phyloP scores from a whole-genome alignment of 2,329 filamentous ascomycete genomes.

The Aspergillus sp. region DNA sequence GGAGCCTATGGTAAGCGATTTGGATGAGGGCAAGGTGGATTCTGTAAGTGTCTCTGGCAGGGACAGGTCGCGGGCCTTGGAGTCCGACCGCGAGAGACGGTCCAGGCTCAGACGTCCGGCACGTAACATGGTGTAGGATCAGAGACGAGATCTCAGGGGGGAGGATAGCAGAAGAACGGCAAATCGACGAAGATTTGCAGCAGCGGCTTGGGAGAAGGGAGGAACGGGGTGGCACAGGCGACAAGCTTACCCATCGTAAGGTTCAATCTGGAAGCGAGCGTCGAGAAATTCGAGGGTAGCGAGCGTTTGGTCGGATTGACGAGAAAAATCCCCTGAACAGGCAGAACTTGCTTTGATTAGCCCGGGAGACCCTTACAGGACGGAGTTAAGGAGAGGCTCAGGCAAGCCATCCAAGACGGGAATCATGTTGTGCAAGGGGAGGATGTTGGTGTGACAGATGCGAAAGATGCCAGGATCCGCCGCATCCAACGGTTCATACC shows the following conservation, averaged over 20 bases:
- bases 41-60: constrained; percentile 11
- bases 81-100: constrained; percentile 11
- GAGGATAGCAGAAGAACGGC: neutral
- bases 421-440: neutral
- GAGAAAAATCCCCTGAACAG: constrained; percentile 28
- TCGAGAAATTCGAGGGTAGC: constrained; percentile 15
- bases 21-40: constrained; percentile 11
- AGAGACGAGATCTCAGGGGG: constrained; percentile 7
- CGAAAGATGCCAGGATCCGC: neutral
- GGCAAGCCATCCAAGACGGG: neutral
- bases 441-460: too few species aligned
- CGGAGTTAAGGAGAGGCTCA: constrained; percentile 10
- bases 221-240: constrained; percentile 11
- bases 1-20: constrained; percentile 7
- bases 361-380: constrained; percentile 16
- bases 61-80: constrained; percentile 4
- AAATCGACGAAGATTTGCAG: constrained; percentile 3
- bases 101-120: constrained; percentile 17
- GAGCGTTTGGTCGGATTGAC: constrained; percentile 14
- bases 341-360: constrained; percentile 21
- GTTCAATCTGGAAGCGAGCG: constrained; percentile 24
- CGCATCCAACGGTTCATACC: neutral
- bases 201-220: constrained; percentile 8
- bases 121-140: constrained; percentile 13
- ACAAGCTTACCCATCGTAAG: constrained; percentile 40